phyloP scores from a whole-genome alignment of 805 yeast species.

The Nakazawaea ambrosiae region DNA sequence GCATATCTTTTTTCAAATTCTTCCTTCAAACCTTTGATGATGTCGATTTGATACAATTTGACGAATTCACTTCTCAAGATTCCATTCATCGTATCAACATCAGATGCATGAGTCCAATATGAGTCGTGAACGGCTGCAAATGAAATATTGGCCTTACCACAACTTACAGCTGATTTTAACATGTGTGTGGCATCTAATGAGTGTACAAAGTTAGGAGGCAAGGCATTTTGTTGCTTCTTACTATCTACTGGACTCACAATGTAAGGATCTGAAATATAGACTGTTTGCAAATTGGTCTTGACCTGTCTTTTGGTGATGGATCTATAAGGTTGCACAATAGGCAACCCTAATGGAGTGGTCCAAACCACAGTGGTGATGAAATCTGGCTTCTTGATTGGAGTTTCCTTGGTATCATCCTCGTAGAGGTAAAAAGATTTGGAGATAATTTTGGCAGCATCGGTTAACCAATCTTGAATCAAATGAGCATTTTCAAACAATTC shows the following conservation, averaged over 20 bases:
- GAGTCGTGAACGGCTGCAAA: constrained; percentile 98
- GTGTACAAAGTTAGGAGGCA: constrained; percentile 93
- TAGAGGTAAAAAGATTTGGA: constrained; percentile 72
- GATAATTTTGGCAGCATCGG: constrained; percentile 74
- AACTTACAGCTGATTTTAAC: constrained; percentile 80
- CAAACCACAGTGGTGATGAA: constrained; percentile 87
- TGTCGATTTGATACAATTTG: constrained; percentile 63
- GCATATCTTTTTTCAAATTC: constrained; percentile 81
- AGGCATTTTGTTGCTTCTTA: constrained; percentile 85
- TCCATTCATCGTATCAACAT: constrained; percentile 64
- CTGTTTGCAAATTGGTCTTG: constrained; percentile 78
- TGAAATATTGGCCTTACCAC: constrained; percentile 55
- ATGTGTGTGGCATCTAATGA: constrained; percentile 96
- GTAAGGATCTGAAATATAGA: constrained; percentile 85
- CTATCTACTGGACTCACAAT: constrained; percentile 76
- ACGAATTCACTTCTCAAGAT: constrained; percentile 75
- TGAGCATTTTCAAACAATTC: constrained; percentile 90
- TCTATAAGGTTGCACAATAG: constrained; percentile 96
- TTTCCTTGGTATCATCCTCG: constrained; percentile 34
- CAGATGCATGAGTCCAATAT: constrained; percentile 94
- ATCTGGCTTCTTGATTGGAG: constrained; percentile 44
- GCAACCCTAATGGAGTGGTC: constrained; percentile 95
- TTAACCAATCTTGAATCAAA: constrained; percentile 93
- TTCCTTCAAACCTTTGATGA: constrained; percentile 59
- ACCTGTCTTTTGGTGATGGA: constrained; percentile 57